phyloP scores from a whole-genome alignment of 352 stramenopile genomes.

The Globisporangium heterothallicum region DNA sequence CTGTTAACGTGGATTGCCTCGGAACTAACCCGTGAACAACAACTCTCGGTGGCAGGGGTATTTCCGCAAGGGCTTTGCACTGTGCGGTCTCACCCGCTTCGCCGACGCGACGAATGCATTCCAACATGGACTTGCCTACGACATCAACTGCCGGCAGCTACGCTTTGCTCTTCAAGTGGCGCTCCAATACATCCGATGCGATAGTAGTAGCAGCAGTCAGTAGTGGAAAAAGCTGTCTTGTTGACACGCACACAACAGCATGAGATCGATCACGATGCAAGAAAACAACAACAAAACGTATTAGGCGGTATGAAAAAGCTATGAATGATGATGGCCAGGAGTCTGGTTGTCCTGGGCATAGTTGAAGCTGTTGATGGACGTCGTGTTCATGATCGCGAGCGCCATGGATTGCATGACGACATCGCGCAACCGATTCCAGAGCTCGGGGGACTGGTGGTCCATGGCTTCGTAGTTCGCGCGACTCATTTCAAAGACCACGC shows the following conservation, averaged over 20 bases:
- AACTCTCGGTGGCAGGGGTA: constrained; percentile 63
- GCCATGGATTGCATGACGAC: constrained; percentile 83
- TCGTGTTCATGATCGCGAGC: constrained; percentile 68
- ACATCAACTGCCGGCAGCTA: constrained; percentile 54
- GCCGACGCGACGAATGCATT: constrained; percentile 53
- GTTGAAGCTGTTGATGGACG: constrained; percentile 64
- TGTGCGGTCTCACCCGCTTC: constrained; percentile 44
- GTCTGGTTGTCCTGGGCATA: constrained; percentile 8
- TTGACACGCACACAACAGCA: too few relatives aligned
- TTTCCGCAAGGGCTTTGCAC: constrained; percentile 59
- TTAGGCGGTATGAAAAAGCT: too few relatives aligned
- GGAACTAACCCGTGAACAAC: too few relatives aligned
- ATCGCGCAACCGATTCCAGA: constrained; percentile 75
- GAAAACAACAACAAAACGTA: too few relatives aligned
- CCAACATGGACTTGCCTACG: constrained; percentile 56
- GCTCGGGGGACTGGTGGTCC: constrained; percentile 39
- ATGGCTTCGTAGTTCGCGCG: constrained; percentile 62
- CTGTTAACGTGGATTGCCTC: too few relatives aligned
- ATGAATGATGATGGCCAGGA: neutral
- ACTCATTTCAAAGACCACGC: constrained; percentile 69
- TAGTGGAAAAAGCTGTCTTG: too few relatives aligned
- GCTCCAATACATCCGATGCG: constrained; percentile 21
- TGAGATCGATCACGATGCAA: too few relatives aligned
- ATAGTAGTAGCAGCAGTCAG: neutral
- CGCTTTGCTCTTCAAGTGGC: constrained; percentile 48